These are phyloP conservation scores for Lotus japonicus DNA, from an alignment of 306 rosid species.

Conservation along the genomic window DNA sequence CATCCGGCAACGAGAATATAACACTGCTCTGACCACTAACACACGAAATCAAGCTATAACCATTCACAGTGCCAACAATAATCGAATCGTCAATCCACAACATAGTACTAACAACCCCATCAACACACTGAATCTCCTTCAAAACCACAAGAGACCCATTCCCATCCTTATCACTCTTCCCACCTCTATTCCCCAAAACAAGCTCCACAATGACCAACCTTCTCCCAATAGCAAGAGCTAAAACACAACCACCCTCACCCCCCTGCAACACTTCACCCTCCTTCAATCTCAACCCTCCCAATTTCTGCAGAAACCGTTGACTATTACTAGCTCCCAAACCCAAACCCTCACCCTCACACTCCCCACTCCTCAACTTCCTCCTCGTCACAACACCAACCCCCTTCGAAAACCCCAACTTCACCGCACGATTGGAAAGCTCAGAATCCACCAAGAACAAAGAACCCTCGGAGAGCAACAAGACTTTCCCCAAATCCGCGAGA, in stretches of 20 bases:
- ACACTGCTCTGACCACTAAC: slow-evolving; percentile 69
- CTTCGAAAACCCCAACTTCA: slow-evolving; percentile 51
- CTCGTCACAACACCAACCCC: slow-evolving; percentile 54
- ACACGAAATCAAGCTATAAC: slow-evolving; percentile 76
- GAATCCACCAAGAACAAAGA: slow-evolving; percentile 60
- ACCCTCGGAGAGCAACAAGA: slow-evolving; percentile 67
- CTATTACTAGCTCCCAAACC: slow-evolving; percentile 12
- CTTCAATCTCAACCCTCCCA: slow-evolving; percentile 64
- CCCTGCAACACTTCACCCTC: slow-evolving; percentile 43
- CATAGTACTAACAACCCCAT: slow-evolving; percentile 62
- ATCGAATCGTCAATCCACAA: slow-evolving; percentile 93
- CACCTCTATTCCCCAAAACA: slow-evolving; percentile 43
- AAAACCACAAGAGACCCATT: slow-evolving; percentile 52
- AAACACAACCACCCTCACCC: slow-evolving; percentile 36
- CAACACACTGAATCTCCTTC: slow-evolving; percentile 74
- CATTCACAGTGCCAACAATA: slow-evolving; percentile 61
- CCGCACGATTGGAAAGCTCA: slow-evolving; percentile 38
- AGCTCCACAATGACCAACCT: slow-evolving; percentile 63
- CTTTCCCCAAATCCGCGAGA: slow-evolving; percentile 43
- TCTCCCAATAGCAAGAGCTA: slow-evolving; percentile 58
- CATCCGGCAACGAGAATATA: slow-evolving; percentile 78
- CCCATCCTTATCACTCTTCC: slow-evolving; percentile 43
- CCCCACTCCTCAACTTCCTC: slow-evolving; percentile 47
- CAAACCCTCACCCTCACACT: slow-evolving; percentile 42
- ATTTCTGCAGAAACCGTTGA: slow-evolving; percentile 63